Evolutionary conservation across 352 stramenopile genomes (phyloP).

Genomic region (Peronospora farinosa): DNA sequence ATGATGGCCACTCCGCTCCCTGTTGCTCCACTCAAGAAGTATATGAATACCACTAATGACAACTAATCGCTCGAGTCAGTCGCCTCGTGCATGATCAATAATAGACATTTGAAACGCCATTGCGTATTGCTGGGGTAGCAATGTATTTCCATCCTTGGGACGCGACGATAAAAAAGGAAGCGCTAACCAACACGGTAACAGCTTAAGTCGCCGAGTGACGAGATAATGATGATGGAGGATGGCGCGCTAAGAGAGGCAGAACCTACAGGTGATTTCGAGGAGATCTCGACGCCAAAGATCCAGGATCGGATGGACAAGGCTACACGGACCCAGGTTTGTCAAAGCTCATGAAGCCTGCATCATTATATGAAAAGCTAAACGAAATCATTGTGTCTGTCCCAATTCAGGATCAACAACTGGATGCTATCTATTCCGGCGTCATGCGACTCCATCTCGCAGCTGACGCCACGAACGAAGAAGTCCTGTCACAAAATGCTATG

Average conservation of each 20-base stretch:
- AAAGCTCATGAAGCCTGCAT: neutral
- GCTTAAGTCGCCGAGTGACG: neutral
- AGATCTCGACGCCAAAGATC: constrained; percentile 42
- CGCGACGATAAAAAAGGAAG: constrained; percentile 14
- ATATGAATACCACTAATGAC: constrained; percentile 45
- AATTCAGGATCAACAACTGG: constrained; percentile 47
- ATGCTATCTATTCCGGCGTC: constrained; percentile 47
- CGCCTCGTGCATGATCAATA: constrained; percentile 13
- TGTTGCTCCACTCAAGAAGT: constrained; percentile 73
- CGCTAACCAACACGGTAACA: neutral
- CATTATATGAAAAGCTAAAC: neutral
- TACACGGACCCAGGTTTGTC: constrained; percentile 35
- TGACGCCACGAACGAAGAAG: constrained; percentile 52
- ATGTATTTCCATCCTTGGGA: constrained; percentile 29
- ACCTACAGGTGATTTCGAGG: constrained; percentile 35
- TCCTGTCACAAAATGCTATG: constrained; percentile 51
- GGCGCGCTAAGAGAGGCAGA: constrained; percentile 18
- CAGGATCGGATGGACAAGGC: constrained; percentile 47
- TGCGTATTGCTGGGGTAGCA: neutral
- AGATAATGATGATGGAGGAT: constrained; percentile 22
- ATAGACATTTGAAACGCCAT: constrained; percentile 12
- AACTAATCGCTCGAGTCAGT: constrained; percentile 15
- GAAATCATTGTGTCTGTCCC: constrained; percentile 1
- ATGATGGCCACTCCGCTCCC: constrained; percentile 35
- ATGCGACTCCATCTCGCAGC: constrained; percentile 49